Percentiles rank a stretch among this genome's conserved stretches.
Evolutionary conservation across 768 basidiomycete genomes (phyloP).

Genomic region (Cyclocybe aegerita): DNA sequence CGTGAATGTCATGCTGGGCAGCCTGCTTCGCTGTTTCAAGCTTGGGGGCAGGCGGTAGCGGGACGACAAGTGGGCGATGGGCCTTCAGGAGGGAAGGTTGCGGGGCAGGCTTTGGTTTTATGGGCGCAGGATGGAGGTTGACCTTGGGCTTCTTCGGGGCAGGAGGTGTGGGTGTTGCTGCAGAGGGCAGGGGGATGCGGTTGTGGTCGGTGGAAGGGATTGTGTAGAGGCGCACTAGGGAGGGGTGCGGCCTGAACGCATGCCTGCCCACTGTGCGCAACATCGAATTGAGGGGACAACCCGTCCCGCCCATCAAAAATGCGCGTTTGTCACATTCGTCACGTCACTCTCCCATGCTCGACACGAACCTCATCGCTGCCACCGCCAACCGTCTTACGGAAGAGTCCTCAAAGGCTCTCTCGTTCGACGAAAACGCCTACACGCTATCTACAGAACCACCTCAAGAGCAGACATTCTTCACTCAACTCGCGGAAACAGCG

Average conservation of each 20-base stretch:
- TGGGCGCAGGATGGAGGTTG: conserved; percentile 64
- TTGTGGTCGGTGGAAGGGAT: conserved; percentile 14
- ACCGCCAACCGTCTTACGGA: conserved; percentile 9
- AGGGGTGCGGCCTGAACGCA: background rate
- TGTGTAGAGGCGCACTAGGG: conserved; percentile 16
- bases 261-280: conserved; percentile 13
- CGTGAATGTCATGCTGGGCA: conserved; percentile 59
- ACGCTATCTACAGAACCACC: background rate
- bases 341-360: conserved; percentile 3
- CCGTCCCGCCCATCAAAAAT: background rate
- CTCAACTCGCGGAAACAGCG: conserved; percentile 36
- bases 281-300: conserved; percentile 5
- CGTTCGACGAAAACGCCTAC: background rate
- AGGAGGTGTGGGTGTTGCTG: conserved; percentile 15
- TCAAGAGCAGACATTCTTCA: conserved; percentile 18
- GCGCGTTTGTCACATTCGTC: conserved; percentile 6
- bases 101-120: conserved; percentile 34
- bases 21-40: conserved; percentile 43
- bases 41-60: conserved; percentile 12
- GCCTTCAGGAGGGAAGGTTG: conserved; percentile 19
- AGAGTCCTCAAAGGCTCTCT: background rate
- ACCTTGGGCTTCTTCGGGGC: conserved; percentile 46
- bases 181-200: conserved; percentile 4
- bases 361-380: conserved; percentile 6
- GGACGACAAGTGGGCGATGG: conserved; percentile 20